Conservation (phyloP, 192 early-diverging fungal species). For the Spinellus fusiger region DNA sequence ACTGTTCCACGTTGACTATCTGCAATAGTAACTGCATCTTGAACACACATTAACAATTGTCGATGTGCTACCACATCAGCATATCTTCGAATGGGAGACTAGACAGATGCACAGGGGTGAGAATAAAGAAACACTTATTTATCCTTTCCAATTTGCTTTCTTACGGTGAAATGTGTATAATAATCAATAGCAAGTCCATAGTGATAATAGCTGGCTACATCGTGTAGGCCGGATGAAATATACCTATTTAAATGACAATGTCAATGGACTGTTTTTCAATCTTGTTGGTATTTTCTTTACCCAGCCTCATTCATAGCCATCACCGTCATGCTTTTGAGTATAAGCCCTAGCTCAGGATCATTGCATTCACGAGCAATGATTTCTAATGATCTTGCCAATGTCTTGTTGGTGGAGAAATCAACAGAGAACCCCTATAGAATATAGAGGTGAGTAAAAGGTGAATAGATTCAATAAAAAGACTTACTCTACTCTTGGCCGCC, state of each 20-base stretch:
- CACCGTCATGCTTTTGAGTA: slow-evolving; percentile 71
- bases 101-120: background rate
- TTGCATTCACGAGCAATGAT: slow-evolving; percentile 33
- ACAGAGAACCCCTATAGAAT: slow-evolving; percentile 45
- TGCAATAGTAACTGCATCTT: background rate
- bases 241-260: slow-evolving; percentile 42
- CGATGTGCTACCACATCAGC: slow-evolving; percentile 77
- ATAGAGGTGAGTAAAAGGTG: background rate
- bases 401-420: slow-evolving; percentile 58
- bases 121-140: no score
- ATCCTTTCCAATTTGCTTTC: no score
- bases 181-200: slow-evolving; percentile 70
- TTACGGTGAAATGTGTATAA: slow-evolving; percentile 79
- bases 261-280: background rate
- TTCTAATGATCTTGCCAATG: slow-evolving; percentile 55
- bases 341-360: slow-evolving; percentile 48
- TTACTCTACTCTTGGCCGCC: slow-evolving; percentile 47
- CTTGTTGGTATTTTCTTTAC: slow-evolving; percentile 10
- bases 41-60: slow-evolving; percentile 51
- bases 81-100: slow-evolving; percentile 74
- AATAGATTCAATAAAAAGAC: background rate
- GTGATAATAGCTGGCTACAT: slow-evolving; percentile 50
- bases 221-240: slow-evolving; percentile 51
- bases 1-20: slow-evolving; percentile 14
- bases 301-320: slow-evolving; percentile 70